Conservation (phyloP, 257 asterid species). For the Ophiorrhiza pumila region DNA sequence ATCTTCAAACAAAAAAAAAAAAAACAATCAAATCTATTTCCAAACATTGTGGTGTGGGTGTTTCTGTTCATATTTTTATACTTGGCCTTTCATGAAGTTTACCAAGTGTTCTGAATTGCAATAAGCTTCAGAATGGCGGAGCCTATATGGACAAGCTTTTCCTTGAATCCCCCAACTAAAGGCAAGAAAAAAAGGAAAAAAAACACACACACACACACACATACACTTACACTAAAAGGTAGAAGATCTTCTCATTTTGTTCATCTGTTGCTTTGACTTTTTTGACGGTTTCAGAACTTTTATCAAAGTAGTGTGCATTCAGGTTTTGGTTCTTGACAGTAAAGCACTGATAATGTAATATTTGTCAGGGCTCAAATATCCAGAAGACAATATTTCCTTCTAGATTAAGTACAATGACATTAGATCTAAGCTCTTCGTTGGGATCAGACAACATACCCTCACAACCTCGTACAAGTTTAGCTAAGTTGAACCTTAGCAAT, state of each 20-base stretch:
- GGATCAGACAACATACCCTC: constrained; percentile 26
- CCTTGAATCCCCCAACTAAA: background rate
- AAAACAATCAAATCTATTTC: too few species aligned
- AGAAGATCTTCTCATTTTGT: background rate
- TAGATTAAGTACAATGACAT: constrained; percentile 65
- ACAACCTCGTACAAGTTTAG: constrained; percentile 46
- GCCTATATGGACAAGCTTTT: background rate
- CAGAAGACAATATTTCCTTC: constrained; percentile 62
- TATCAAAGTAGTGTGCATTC: background rate
- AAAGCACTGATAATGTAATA: constrained; percentile 1
- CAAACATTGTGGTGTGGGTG: background rate
- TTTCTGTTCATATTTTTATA: background rate
- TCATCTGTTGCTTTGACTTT: background rate
- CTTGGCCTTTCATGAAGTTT: background rate
- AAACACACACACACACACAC: too few species aligned
- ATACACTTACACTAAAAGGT: background rate
- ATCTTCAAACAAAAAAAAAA: too few species aligned
- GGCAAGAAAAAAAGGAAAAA: background rate
- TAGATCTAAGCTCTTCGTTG: constrained; percentile 38
- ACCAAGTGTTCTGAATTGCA: background rate
- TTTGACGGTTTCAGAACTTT: background rate
- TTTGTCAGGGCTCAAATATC: constrained; percentile 50
- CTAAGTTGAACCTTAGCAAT: constrained; percentile 68
- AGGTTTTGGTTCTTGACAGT: background rate
- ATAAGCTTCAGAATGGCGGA: background rate